phyloP scores from a whole-genome alignment of 2,329 filamentous ascomycete genomes.

The Aureobasidium sp. region DNA sequence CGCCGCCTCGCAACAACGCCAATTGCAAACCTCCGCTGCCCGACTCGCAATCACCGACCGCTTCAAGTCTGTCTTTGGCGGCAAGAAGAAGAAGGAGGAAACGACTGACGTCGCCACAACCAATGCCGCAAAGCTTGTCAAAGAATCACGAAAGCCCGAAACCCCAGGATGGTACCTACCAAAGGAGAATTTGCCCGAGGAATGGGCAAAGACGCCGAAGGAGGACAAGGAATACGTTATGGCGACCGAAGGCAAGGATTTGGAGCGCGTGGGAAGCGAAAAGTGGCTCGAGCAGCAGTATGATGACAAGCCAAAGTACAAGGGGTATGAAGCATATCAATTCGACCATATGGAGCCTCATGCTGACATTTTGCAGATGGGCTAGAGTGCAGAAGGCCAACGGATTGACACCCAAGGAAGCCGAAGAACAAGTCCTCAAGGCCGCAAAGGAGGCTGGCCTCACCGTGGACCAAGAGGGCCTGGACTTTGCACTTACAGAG shows the following conservation, averaged over 20 bases:
- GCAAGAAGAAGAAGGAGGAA: neutral
- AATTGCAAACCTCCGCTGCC: slow-evolving; percentile 5
- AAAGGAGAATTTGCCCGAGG: neutral
- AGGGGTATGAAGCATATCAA: slow-evolving; percentile 25
- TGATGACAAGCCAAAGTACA: slow-evolving; percentile 31
- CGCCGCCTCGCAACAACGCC: slow-evolving; percentile 7
- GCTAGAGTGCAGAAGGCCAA: neutral
- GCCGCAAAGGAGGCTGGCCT: neutral
- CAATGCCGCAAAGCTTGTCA: neutral
- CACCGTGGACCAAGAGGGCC: slow-evolving; percentile 21
- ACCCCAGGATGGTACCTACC: slow-evolving; percentile 4
- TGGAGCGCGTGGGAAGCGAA: slow-evolving; percentile 49
- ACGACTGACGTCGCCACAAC: neutral
- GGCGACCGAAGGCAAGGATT: slow-evolving; percentile 45
- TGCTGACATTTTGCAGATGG: slow-evolving; percentile 3
- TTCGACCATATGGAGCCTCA: neutral
- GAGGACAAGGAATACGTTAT: slow-evolving; percentile 35
- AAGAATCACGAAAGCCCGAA: neutral
- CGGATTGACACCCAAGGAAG: neutral
- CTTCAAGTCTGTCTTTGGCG: neutral
- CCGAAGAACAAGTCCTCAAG: neutral
- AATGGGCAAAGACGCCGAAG: slow-evolving; percentile 10
- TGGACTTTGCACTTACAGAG: slow-evolving; percentile 51
- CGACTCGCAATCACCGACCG: neutral
- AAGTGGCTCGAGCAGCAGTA: slow-evolving; percentile 34